Conservation (phyloP, 257 asterid species). For the Penstemon eatonii region DNA sequence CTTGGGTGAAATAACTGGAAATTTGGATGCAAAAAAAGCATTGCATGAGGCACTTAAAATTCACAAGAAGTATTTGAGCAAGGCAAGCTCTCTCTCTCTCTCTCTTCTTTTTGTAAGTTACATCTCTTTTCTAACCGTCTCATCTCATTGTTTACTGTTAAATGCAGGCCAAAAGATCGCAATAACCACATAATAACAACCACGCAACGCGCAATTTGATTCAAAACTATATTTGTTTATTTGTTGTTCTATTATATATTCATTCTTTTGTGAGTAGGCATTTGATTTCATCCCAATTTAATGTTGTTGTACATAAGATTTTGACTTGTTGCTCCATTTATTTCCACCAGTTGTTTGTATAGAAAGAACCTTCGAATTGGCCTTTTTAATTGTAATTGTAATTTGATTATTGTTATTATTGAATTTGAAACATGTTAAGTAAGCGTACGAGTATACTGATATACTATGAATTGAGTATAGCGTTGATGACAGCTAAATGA, state of each 20-base stretch:
- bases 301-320: constrained; percentile 20
- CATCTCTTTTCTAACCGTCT: constrained; percentile 2
- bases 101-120: not conserved
- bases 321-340: constrained; percentile 2
- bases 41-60: constrained; percentile 68
- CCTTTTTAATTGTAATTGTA: constrained; percentile 13
- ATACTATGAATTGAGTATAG: too few relatives aligned
- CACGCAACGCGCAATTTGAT: not conserved
- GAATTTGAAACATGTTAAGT: too few relatives aligned
- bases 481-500: too few relatives aligned
- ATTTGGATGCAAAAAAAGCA: constrained; percentile 86
- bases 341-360: not conserved
- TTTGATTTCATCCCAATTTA: constrained; percentile 6
- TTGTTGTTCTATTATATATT: constrained; percentile 3
- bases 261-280: constrained; percentile 15
- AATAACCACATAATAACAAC: constrained; percentile 14
- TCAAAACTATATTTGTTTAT: constrained; percentile 2
- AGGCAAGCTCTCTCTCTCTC: constrained; percentile 47
- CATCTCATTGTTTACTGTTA: constrained; percentile 21
- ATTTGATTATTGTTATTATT: not conserved
- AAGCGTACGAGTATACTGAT: too few relatives aligned
- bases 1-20: constrained; percentile 89
- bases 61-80: constrained; percentile 85
- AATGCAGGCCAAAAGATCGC: constrained; percentile 68
- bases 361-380: not conserved